Evolutionary conservation across 495 filamentous ascomycete species (phyloP), one percentile per base, ranked within the genome.

Genomic region (Daldinia grandis): DNA sequence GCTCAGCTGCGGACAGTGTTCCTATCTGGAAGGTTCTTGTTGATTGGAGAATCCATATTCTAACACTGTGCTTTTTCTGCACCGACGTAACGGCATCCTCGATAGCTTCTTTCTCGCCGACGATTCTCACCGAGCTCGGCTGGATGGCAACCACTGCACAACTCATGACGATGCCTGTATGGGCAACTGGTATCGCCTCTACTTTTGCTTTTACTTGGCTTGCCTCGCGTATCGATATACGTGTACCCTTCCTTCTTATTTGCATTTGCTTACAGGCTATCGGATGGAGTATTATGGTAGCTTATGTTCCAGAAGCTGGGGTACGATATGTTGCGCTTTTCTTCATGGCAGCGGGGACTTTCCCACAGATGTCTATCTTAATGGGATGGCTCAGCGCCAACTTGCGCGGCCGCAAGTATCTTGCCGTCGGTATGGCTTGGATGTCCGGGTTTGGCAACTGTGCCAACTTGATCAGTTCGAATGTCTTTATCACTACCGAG

Each of bases 401-500:
- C 35, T 80, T 88, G 4, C 82, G 83, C 5, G 85, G 86, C 17
- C 86, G 86, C 68, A 88, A 87, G 63, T 88, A 88, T 64, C 82
- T 87, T 17, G 84, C 83, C 14, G 83, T 87, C 5, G 86, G 83
- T 2, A 84, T 84, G 15, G 87, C 83, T 1, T 74, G 87, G 77
- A 79, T 87, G 74, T 78, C 87, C 50, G 81, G 82, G 0, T 82
- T 89, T 64, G 87, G 86, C 1, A 89, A 89, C 65, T 79, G 82
- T 17, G 86, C 84, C 65, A 88, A 86, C 3, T 86, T 90, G 65
- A 79, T 89, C 28, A 85, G 85, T 2, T 86, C 81, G 74, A 84
- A 78, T 77, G 78, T 78, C 37, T 79, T 77, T 71, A 78, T 85
- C 28, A 69, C 77, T 3, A 75, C 71, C 0, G 79, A 89, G 62